Percentiles rank a stretch among this genome's conserved stretches.
These are phyloP conservation scores for Leonotis leonurus DNA, from an alignment of 257 asterid species.

Conservation along the genomic window DNA sequence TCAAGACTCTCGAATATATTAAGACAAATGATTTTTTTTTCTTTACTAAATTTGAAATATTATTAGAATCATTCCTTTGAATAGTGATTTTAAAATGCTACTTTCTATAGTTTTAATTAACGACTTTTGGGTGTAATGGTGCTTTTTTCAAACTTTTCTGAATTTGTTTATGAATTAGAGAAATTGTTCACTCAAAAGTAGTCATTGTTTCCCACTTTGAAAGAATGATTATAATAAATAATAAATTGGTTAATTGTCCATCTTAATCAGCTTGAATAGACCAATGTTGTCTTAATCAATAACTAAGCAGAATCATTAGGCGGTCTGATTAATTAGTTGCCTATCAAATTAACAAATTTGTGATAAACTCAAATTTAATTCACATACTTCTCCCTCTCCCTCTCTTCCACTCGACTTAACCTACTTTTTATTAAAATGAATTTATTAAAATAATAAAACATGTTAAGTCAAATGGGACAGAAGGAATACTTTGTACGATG, in stretches of 20 bases:
- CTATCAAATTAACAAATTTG: background rate
- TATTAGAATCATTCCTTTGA: background rate
- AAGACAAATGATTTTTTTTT: background rate
- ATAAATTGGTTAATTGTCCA: background rate
- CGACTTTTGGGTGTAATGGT: background rate
- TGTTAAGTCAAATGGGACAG: too few relatives aligned
- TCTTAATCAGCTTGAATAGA: slow-evolving; percentile 21
- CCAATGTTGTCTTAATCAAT: slow-evolving; percentile 18
- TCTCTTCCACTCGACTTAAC: background rate
- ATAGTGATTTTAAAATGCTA: background rate
- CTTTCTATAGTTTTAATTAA: background rate
- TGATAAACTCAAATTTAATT: background rate
- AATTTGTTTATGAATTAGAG: background rate
- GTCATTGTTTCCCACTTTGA: background rate
- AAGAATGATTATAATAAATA: background rate
- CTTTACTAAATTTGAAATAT: too few relatives aligned
- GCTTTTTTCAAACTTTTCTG: background rate
- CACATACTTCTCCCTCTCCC: too few relatives aligned
- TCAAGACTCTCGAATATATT: background rate
- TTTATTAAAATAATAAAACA: too few relatives aligned
- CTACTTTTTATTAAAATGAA: too few relatives aligned
- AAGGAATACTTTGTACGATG: too few relatives aligned
- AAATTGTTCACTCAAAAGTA: background rate
- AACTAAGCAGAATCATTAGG: background rate
- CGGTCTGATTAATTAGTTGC: slow-evolving; percentile 4